A percentile compares a stretch with the other conserved stretches of the same genome.
Evolutionary conservation across 768 basidiomycete genomes (phyloP).

Genomic region (Leucosporidium scottii): DNA sequence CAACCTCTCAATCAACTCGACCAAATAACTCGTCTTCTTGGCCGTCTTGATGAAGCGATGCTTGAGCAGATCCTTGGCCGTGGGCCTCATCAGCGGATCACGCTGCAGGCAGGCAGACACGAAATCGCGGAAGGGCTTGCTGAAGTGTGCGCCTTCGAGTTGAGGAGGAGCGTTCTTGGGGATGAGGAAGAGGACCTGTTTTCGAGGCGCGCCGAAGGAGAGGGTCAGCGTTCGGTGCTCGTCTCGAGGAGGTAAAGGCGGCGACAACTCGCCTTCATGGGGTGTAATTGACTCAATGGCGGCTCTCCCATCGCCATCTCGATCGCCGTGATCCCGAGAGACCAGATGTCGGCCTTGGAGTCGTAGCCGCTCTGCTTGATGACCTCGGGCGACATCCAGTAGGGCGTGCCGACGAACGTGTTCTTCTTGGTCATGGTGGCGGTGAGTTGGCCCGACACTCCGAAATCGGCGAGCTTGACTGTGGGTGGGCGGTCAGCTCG

Average conservation of each 20-base stretch:
- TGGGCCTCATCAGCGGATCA: constrained; percentile 81
- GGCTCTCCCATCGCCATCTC: constrained; percentile 97
- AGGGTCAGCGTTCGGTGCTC: not conserved
- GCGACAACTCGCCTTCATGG: constrained; percentile 74
- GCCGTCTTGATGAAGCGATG: constrained; percentile 95
- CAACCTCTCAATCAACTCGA: constrained; percentile 88
- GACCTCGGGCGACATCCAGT: constrained; percentile 99
- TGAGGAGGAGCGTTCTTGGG: constrained; percentile 94
- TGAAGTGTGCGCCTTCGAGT: constrained; percentile 74
- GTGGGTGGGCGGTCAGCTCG: not conserved
- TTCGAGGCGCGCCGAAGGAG: not conserved
- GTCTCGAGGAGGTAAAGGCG: not conserved
- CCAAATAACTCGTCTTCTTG: constrained; percentile 87
- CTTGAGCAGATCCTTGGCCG: constrained; percentile 88
- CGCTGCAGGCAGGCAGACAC: constrained; percentile 86
- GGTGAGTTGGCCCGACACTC: constrained; percentile 93
- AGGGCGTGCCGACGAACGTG: constrained; percentile 73
- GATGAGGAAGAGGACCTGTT: constrained; percentile 89
- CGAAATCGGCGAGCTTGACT: constrained; percentile 97
- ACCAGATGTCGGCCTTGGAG: constrained; percentile 99
- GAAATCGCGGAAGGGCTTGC: constrained; percentile 88
- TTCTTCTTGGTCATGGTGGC: constrained; percentile 94
- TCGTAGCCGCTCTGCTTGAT: constrained; percentile 99
- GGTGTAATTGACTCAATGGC: constrained; percentile 95
- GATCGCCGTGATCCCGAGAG: constrained; percentile 91